A percentile compares a stretch with the other conserved stretches of the same genome.
Conservation (phyloP, 2,329 filamentous ascomycete species). For the Microsporum audouinii region DNA sequence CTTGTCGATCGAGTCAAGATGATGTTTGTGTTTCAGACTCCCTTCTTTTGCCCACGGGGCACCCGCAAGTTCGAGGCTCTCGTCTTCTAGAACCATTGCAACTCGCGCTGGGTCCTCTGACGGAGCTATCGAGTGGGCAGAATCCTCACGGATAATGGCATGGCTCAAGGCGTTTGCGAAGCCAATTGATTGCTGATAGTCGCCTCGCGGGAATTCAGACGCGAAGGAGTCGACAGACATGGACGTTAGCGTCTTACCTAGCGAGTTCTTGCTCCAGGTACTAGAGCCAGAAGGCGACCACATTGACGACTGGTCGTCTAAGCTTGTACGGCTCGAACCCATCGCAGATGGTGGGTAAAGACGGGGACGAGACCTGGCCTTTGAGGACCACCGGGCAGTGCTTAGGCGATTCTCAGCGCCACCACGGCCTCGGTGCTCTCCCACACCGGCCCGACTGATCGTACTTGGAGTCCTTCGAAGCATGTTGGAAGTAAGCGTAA, state of each 20-base stretch:
- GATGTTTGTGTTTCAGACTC: slow-evolving; percentile 90
- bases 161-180: slow-evolving; percentile 95
- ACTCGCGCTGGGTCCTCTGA: slow-evolving; percentile 50
- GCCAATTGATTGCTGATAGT: slow-evolving; percentile 92
- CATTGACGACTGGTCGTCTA: slow-evolving; percentile 79
- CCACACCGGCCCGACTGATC: slow-evolving; percentile 84
- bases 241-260: slow-evolving; percentile 80
- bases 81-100: slow-evolving; percentile 71
- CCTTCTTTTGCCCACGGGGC: slow-evolving; percentile 99
- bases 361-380: slow-evolving; percentile 70
- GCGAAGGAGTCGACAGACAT: slow-evolving; percentile 87
- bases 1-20: slow-evolving; percentile 81
- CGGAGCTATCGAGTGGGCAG: slow-evolving; percentile 42
- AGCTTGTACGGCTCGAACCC: slow-evolving; percentile 82
- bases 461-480: slow-evolving; percentile 81
- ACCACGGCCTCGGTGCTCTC: slow-evolving; percentile 55
- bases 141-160: slow-evolving; percentile 79
- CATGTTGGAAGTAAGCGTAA: slow-evolving; percentile 55
- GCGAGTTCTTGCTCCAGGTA: slow-evolving; percentile 87
- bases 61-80: slow-evolving; percentile 78
- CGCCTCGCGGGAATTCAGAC: slow-evolving; percentile 60
- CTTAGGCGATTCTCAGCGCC: slow-evolving; percentile 52
- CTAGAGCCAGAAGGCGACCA: slow-evolving; percentile 91
- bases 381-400: slow-evolving; percentile 67
- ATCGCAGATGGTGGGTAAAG: slow-evolving; percentile 67